Evolutionary conservation across 2,329 filamentous ascomycete genomes (phyloP).

Genomic region (Tolypocladium paradoxum): DNA sequence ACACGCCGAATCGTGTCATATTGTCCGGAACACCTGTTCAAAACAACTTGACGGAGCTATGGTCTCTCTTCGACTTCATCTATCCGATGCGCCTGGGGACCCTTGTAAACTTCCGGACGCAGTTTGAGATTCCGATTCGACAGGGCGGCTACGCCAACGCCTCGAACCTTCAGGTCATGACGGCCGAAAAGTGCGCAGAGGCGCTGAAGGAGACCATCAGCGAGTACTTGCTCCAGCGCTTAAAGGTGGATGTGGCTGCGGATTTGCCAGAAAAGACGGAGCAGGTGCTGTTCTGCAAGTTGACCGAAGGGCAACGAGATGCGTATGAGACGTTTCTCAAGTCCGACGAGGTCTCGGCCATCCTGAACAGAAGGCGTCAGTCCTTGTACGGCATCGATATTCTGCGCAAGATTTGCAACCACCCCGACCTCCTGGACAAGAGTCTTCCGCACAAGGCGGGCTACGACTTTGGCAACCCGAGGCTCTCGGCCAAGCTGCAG

Average conservation of each 20-base stretch:
- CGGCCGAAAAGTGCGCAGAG: constrained; percentile 86
- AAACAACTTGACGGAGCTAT: constrained; percentile 89
- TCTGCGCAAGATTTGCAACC: constrained; percentile 93
- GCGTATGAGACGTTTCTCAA: constrained; percentile 72
- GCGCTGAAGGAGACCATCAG: constrained; percentile 89
- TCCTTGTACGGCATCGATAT: constrained; percentile 85
- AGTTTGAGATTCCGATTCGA: constrained; percentile 90
- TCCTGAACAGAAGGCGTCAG: constrained; percentile 63
- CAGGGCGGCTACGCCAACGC: constrained; percentile 93
- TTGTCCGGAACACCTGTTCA: constrained; percentile 96
- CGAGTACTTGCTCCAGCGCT: constrained; percentile 81
- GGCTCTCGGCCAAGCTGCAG: constrained; percentile 90
- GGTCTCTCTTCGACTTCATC: constrained; percentile 96
- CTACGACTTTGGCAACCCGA: constrained; percentile 67
- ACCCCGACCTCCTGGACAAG: constrained; percentile 76
- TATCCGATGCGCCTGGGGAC: constrained; percentile 94
- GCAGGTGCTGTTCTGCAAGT: constrained; percentile 89
- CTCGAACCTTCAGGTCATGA: constrained; percentile 87
- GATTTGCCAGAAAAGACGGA: constrained; percentile 94
- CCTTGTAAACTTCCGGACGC: constrained; percentile 76
- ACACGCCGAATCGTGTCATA: constrained; percentile 83
- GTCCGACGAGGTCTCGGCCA: constrained; percentile 78
- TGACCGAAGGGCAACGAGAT: constrained; percentile 65
- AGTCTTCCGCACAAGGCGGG: constrained; percentile 41
- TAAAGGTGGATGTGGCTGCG: constrained; percentile 88